A percentile compares a stretch with the other conserved stretches of the same genome.
phyloP scores from a whole-genome alignment of 139 green algal species.

The Micractinium sp. region DNA sequence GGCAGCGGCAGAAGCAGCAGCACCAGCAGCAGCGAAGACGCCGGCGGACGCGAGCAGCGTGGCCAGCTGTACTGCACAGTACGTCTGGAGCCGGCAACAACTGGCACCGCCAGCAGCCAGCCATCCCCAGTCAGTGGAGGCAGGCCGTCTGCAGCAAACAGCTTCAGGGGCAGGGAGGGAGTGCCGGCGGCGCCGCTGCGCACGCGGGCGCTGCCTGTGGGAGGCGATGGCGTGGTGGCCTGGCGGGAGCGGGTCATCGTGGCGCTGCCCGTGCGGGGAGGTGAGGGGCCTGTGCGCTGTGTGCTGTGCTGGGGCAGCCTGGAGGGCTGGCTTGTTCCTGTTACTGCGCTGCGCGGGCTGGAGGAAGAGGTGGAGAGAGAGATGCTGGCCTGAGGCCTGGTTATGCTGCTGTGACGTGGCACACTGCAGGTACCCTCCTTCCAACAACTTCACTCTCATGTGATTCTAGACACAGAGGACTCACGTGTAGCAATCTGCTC shows the following conservation, averaged over 20 bases:
- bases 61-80: conserved; percentile 36
- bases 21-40: neutral
- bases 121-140: neutral
- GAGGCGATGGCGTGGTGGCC: neutral
- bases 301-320: too few relatives aligned
- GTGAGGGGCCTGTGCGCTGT: too few relatives aligned
- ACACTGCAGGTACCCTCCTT: too few relatives aligned
- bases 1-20: too few relatives aligned
- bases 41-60: neutral
- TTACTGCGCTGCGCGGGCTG: too few relatives aligned
- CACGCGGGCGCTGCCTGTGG: neutral
- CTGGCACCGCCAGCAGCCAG: neutral
- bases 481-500: too few relatives aligned
- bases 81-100: neutral
- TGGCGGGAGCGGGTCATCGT: conserved; percentile 75
- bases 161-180: neutral
- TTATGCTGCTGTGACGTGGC: too few relatives aligned
- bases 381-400: too few relatives aligned
- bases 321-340: too few relatives aligned
- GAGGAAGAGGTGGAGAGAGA: too few relatives aligned
- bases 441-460: too few relatives aligned
- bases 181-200: neutral
- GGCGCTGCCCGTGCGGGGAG: conserved; percentile 47
- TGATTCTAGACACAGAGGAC: too few relatives aligned
- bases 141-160: neutral